These are phyloP conservation scores for Globisporangium heterothallicum DNA, from an alignment of 352 stramenopile genomes.

Conservation along the genomic window DNA sequence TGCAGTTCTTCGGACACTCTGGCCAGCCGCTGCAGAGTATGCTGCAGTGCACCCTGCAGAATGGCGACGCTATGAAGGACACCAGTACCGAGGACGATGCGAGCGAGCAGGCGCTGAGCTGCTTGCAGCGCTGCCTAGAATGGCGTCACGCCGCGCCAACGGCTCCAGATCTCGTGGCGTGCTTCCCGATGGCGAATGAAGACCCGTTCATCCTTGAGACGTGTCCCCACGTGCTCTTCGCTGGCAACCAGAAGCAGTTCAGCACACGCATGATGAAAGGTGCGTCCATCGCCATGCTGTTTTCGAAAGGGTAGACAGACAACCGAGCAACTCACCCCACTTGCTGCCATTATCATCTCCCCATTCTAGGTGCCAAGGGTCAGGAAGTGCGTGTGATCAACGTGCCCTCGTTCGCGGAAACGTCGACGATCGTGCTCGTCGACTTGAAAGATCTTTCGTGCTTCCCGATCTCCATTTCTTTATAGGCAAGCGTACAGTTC, in stretches of 20 bases:
- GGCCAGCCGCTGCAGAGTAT: slow-evolving; percentile 88
- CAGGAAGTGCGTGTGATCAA: slow-evolving; percentile 78
- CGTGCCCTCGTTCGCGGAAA: slow-evolving; percentile 88
- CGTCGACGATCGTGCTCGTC: slow-evolving; percentile 87
- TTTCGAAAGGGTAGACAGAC: background rate
- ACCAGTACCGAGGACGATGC: slow-evolving; percentile 15
- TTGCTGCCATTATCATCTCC: background rate
- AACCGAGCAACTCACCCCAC: background rate
- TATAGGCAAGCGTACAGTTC: no score
- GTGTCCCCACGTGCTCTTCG: slow-evolving; percentile 90
- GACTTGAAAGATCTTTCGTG: slow-evolving; percentile 83
- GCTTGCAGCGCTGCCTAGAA: slow-evolving; percentile 70
- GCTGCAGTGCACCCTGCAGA: slow-evolving; percentile 46
- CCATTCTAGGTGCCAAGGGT: slow-evolving; percentile 24
- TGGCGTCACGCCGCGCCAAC: slow-evolving; percentile 92
- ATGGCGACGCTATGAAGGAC: slow-evolving; percentile 20
- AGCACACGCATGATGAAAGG: slow-evolving; percentile 65
- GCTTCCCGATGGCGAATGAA: slow-evolving; percentile 86
- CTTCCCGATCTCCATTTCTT: slow-evolving; percentile 51
- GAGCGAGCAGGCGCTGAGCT: slow-evolving; percentile 34
- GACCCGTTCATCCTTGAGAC: slow-evolving; percentile 92
- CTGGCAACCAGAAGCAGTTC: slow-evolving; percentile 88
- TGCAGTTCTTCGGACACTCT: slow-evolving; percentile 80
- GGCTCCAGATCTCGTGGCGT: slow-evolving; percentile 88
- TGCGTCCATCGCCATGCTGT: slow-evolving; percentile 7